Percentiles rank a stretch among this genome's conserved stretches.
phyloP scores from a whole-genome alignment of 805 yeast species.

The Metschnikowia lochheadii region DNA sequence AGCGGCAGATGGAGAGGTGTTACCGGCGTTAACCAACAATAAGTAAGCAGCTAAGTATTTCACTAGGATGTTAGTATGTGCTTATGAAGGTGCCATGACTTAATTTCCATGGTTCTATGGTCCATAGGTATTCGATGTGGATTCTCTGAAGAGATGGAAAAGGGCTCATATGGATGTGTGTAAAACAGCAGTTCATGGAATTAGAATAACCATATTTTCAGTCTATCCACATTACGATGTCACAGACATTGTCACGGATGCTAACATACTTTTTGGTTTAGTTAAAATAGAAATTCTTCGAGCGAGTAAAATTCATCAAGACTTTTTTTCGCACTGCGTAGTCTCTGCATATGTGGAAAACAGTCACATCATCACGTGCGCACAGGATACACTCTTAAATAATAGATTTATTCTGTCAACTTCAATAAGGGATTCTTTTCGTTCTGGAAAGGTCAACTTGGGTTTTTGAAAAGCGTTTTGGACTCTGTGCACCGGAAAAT shows the following conservation, averaged over 20 bases:
- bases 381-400: neutral
- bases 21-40: slow-evolving; percentile 45
- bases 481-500: too few relatives aligned
- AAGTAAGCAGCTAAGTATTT: slow-evolving; percentile 47
- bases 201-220: neutral
- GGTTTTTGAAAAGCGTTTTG: too few relatives aligned
- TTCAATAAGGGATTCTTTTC: neutral
- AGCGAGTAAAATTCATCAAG: slow-evolving; percentile 5
- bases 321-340: slow-evolving; percentile 13
- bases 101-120: neutral
- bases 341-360: slow-evolving; percentile 6
- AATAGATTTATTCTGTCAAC: neutral
- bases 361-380: slow-evolving; percentile 16
- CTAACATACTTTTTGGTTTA: slow-evolving; percentile 16
- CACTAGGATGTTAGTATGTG: slow-evolving; percentile 31
- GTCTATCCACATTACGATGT: neutral
- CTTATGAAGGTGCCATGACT: neutral
- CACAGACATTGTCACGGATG: neutral
- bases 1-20: slow-evolving; percentile 41
- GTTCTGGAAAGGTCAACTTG: neutral
- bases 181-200: neutral
- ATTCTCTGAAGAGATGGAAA: neutral
- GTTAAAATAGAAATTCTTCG: slow-evolving; percentile 7
- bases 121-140: neutral
- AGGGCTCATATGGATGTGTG: neutral